Evolutionary conservation across 2,329 filamentous ascomycete genomes (phyloP), one percentile per base, ranked within the genome.

Genomic region (Botrytis squamosa): DNA sequence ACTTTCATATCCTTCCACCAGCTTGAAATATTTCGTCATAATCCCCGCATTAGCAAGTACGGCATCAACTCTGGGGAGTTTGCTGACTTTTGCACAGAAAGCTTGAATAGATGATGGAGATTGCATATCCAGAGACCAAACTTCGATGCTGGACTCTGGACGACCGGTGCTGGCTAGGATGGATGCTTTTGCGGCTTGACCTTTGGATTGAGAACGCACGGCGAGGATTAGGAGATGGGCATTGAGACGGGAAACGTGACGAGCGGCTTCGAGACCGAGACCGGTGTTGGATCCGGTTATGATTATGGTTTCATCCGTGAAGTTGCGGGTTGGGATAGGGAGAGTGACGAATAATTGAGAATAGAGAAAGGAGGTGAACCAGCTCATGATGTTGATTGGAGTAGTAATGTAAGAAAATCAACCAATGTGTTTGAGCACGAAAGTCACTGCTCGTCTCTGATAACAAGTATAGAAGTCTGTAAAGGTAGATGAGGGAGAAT

Each of bases 61-160:
- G 46, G 83, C 82, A 76, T 88, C 85, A 2, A 88, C 74, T 4
- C 84, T 82, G 2, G 79, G 71, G 14, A 86, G 80, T 18, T 16
- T 25, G 36, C 82, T 75, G 16, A 52, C 73, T 38, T 52, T 40
- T 29, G 36, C 25, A 29, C 49, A 74, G 73, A 77, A 78, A 8
- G 66, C 60, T 36, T 76, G 72, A 64, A 78, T 74, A 5, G 74
- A 77, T 5, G 72, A 74, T 22, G 55, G 72, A 2, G 63, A 72
- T 22, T 74, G 68, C 49, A 79, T 72, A 40, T 79, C 77, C 1
- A 79, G 46, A 9, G 74, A 55, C 77, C 78, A 79, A 14, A 77
- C 73, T 44, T 77, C 75, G n/a, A 78, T 73, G 38, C 71, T 62
- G 18, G 76, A 73, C 25, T 65, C 71, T 36, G 74, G 12, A 8